These are phyloP conservation scores for Suillus plorans DNA, from an alignment of 768 basidiomycete genomes.

Conservation along the genomic window DNA sequence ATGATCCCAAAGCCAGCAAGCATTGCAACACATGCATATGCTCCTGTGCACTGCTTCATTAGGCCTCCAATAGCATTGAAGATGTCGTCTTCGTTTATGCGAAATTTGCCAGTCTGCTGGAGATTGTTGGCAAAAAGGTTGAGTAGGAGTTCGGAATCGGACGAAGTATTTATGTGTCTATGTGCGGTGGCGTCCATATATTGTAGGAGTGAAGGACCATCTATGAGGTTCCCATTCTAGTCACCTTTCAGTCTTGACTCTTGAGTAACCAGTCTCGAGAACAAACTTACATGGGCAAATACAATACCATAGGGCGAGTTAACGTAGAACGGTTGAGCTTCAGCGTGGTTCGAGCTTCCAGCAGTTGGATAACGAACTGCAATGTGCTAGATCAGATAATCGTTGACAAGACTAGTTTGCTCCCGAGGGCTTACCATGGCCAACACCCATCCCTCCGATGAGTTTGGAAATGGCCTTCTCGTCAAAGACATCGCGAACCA, in stretches of 20 bases:
- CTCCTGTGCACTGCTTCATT: conserved; percentile 87
- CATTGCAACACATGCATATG: conserved; percentile 99
- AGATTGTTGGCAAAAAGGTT: conserved; percentile 98
- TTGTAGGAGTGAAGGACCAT: conserved; percentile 81
- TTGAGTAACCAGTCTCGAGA: neutral
- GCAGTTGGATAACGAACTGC: conserved; percentile 97
- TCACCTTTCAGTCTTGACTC: conserved; percentile 3
- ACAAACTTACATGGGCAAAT: conserved; percentile 82
- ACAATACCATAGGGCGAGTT: conserved; percentile 99
- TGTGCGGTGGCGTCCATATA: conserved; percentile 97
- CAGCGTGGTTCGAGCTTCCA: conserved; percentile 93
- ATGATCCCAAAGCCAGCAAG: conserved; percentile 98
- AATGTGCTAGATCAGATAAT: conserved; percentile 12
- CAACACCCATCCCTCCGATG: conserved; percentile 94
- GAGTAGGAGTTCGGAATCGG: conserved; percentile 94
- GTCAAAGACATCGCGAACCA: conserved; percentile 98
- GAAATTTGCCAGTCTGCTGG: conserved; percentile 97
- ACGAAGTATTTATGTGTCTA: conserved; percentile 97
- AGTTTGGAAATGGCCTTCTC: conserved; percentile 70
- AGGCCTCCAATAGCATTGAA: conserved; percentile 90
- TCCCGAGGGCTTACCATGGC: conserved; percentile 65
- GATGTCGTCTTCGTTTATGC: conserved; percentile 99
- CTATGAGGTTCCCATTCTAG: conserved; percentile 98
- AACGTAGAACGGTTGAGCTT: conserved; percentile 99
- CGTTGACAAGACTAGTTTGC: conserved; percentile 18